Conservation (phyloP, 305 asterid species). For the Plantago coronopus region DNA sequence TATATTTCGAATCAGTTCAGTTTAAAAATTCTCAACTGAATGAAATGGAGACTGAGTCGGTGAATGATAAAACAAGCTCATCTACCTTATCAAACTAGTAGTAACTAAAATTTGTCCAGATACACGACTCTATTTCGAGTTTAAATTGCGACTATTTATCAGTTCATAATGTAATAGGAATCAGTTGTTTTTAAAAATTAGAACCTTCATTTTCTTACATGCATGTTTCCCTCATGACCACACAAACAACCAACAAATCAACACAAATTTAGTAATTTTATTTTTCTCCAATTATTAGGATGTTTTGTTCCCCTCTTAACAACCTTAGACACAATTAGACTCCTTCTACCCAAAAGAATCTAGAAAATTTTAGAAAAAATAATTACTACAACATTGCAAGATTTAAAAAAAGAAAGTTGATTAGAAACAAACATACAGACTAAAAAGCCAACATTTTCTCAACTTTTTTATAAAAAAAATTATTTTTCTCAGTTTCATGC, state of each 20-base stretch:
- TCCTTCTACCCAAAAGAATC: background rate
- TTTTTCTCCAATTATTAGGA: slow-evolving; percentile 23
- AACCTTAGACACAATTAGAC: background rate
- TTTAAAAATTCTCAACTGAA: too few species aligned
- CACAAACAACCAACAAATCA: slow-evolving; percentile 4
- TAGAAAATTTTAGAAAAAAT: background rate
- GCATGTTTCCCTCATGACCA: slow-evolving; percentile 26
- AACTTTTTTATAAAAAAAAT: background rate
- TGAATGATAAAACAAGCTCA: too few species aligned
- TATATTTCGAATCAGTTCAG: too few species aligned
- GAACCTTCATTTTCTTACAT: slow-evolving; percentile 29
- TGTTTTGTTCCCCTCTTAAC: too few species aligned
- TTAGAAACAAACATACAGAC: too few species aligned
- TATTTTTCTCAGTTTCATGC: background rate
- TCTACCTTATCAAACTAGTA: too few species aligned
- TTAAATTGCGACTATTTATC: too few species aligned
- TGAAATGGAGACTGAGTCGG: too few species aligned
- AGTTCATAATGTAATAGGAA: too few species aligned
- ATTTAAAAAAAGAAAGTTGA: background rate
- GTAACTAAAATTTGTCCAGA: too few species aligned
- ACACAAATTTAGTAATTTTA: slow-evolving; percentile 1
- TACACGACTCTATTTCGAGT: too few species aligned
- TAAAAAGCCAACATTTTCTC: slow-evolving; percentile 1
- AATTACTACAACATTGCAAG: background rate
- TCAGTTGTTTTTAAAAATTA: slow-evolving; percentile 4